Percentiles rank a stretch among this genome's conserved stretches.
These are phyloP conservation scores for Erysiphe pisi DNA, from an alignment of 2,329 filamentous ascomycete species.

Conservation along the genomic window DNA sequence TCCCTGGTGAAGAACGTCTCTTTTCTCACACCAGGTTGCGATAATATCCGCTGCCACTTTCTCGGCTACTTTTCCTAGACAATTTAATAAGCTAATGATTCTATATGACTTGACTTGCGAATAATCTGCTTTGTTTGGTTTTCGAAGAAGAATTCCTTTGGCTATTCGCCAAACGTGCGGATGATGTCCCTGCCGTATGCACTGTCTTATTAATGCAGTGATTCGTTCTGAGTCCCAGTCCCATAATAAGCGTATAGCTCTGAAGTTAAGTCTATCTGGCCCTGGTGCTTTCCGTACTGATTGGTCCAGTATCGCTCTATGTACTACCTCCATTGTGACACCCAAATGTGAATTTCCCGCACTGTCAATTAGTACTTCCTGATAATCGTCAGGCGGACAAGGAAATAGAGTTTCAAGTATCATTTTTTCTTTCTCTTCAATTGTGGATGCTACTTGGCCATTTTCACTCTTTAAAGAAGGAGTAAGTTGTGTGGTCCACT, in stretches of 20 bases:
- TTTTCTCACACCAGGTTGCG: neutral
- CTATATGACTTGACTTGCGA: constrained; percentile 11
- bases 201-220: neutral
- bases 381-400: too few species aligned
- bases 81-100: constrained; percentile 16
- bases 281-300: too few species aligned
- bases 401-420: neutral
- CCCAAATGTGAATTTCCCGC: neutral
- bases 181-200: neutral
- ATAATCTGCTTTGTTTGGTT: neutral
- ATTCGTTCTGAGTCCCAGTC: constrained; percentile 23
- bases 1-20: too few species aligned
- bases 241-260: constrained; percentile 17
- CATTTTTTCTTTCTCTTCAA: constrained; percentile 1
- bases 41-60: constrained; percentile 22
- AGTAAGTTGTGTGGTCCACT: neutral
- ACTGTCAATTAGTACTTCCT: neutral
- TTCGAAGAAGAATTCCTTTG: too few species aligned
- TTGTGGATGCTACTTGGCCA: neutral
- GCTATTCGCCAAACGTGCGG: too few species aligned
- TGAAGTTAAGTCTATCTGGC: constrained; percentile 13
- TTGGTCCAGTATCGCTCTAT: neutral
- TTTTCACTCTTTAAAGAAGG: neutral
- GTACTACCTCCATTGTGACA: neutral
- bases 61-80: constrained; percentile 15